phyloP scores from a whole-genome alignment of 2,329 filamentous ascomycete species.

The Arthroderma sp. region DNA sequence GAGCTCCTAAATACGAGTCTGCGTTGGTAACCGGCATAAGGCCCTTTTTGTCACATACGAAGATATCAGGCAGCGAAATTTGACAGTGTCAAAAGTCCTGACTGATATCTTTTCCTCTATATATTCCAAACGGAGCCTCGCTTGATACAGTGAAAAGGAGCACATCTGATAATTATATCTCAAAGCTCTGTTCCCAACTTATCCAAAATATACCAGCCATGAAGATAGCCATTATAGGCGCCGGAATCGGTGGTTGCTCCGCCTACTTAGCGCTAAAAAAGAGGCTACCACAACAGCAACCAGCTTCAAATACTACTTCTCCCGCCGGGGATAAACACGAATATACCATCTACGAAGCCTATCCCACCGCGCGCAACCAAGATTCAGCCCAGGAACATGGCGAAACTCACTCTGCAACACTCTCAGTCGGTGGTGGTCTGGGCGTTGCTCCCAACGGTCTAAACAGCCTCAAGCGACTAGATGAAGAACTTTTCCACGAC shows the following conservation, averaged over 20 bases:
- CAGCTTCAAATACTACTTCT: not conserved
- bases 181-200: not conserved
- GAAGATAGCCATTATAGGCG: slow-evolving; percentile 34
- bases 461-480: slow-evolving; percentile 24
- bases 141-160: no score
- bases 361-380: slow-evolving; percentile 20
- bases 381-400: slow-evolving; percentile 12
- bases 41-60: no score
- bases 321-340: slow-evolving; percentile 14
- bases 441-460: slow-evolving; percentile 30
- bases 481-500: slow-evolving; percentile 22
- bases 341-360: slow-evolving; percentile 30
- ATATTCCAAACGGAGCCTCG: no score
- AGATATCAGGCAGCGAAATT: no score
- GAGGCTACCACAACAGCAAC: slow-evolving; percentile 19
- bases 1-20: no score
- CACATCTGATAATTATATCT: no score
- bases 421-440: slow-evolving; percentile 27
- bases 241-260: slow-evolving; percentile 28
- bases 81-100: no score
- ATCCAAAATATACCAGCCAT: slow-evolving; percentile 12
- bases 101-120: no score
- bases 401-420: slow-evolving; percentile 19
- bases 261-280: slow-evolving; percentile 30
- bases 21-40: no score